Base-by-base conservation (phyloP, 23 red algal species). In the Gracilaria vermiculophylla region DNA sequence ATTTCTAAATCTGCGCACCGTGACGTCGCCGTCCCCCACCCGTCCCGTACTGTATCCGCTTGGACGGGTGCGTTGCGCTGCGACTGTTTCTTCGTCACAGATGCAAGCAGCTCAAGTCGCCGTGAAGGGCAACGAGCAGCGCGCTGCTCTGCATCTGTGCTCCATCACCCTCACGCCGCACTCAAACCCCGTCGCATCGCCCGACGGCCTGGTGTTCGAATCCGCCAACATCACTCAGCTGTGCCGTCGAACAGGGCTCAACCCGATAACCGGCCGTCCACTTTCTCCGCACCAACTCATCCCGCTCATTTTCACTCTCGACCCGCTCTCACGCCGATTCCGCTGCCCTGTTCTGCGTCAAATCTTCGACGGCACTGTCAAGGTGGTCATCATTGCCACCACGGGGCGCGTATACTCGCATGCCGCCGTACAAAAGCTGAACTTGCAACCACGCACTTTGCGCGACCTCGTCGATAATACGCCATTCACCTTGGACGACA, bases 311-410 rank as follows among this genome's bases (percentile, higher is more conserved):
- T 86, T 86, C 66, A 65, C 81, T 6, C 16, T 53, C n/a, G 62
- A 86, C 52, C 81, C 20, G 20, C 27, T 39, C 45, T 56, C 64
- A 3, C 62, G 62, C 7, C 81, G 60, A 53, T 86, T 73, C 50
- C 41, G 37, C 31, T 86, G 81, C 49, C 81, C 81, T 37, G 48
- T 86, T 25, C 66, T 86, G 13, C 81, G 42, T 5, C 24, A 40
- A 15, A 29, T 62, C 3, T 86, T 86, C 60, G 65, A 67, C 7
- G 47, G 42, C 65, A 55, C 62, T 23, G 37, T 47, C 29, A 86
- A 86, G 25, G 81, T 86, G 49, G 81, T 86, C 66, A 13, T 49
- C 2, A 57, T 86, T 43, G 81, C 81, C 66, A 86, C 81, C 43
- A 72, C 81, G 23, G 81, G 81, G 21, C 42, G 52, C 16, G 81